Base-by-base conservation (phyloP, 2,329 filamentous ascomycete species). In the Leptographium radiaticola region DNA sequence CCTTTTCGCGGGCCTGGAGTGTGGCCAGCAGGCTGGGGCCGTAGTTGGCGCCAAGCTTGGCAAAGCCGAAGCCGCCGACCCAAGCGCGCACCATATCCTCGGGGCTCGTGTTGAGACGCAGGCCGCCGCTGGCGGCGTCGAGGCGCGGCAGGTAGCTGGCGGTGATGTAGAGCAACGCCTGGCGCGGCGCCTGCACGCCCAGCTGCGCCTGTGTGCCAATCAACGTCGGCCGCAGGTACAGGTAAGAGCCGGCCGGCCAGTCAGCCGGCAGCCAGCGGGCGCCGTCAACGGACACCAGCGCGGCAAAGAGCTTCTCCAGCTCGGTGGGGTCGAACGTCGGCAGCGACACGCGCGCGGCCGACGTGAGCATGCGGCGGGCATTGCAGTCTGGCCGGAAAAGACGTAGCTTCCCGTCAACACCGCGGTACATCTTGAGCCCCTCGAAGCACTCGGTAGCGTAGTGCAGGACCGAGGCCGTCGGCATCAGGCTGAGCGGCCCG, bases 381-480 rank as follows among this genome's bases (percentile, higher is more conserved):
- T 91, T 91, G 64, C 80, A 76, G 60, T 83, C 73, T 0, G 86
- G 84, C n/a, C 87, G 82, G 77, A 91, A 91, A 54, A 90, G 72
- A 56, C 87, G 83, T 53, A 90, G 76, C 62, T 77, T 79, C 62
- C 83, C 84, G 66, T 91, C 86, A 60, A 77, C 77, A 54, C 89
- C 89, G 51, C 89, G 83, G 75, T 89, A 94, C 51, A 81, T 80
- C 70, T 94, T 95, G 62, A 79, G 70, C 13, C 89, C 89, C 70
- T 95, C 89, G 71, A 94, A 95, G 68, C 89, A 94, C 69, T 91
- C 86, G 49, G 88, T 94, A 12, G 88, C 89, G 70, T 95, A 95
- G 75, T 95, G 89, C 56, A 95, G 77, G 57, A 83, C 82, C 4
- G 83, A 87, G 15, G 88, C 87, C 6, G 85, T 90, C 39, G 89